phyloP scores from a whole-genome alignment of 2,329 filamentous ascomycete genomes.

The Penicillium sp. region DNA sequence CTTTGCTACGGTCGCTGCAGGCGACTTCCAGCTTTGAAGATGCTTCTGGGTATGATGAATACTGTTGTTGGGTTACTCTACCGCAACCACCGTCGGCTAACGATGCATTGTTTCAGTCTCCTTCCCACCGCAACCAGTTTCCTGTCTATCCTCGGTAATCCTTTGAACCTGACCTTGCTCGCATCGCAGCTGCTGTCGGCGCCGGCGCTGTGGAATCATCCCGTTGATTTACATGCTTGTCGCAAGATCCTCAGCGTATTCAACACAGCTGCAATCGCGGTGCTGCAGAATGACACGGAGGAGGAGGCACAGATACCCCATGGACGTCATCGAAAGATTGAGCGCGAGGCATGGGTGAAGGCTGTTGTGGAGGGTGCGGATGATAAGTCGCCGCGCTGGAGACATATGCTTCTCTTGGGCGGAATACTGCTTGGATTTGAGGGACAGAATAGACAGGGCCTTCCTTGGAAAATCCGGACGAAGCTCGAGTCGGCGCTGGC shows the following conservation, averaged over 20 bases:
- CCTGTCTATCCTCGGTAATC: slow-evolving; percentile 55
- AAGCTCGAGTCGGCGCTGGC: slow-evolving; percentile 73
- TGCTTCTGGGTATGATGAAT: slow-evolving; percentile 52
- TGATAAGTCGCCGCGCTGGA: slow-evolving; percentile 68
- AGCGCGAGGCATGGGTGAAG: slow-evolving; percentile 57
- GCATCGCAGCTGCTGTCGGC: slow-evolving; percentile 59
- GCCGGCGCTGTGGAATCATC: slow-evolving; percentile 57
- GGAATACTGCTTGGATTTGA: slow-evolving; percentile 78
- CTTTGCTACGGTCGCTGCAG: slow-evolving; percentile 60
- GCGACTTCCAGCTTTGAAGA: slow-evolving; percentile 58
- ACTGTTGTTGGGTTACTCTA: slow-evolving; percentile 1
- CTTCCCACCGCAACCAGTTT: slow-evolving; percentile 53
- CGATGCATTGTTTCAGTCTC: slow-evolving; percentile 36
- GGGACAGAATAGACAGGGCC: slow-evolving; percentile 58
- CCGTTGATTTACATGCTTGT: slow-evolving; percentile 55
- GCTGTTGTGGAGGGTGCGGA: slow-evolving; percentile 60
- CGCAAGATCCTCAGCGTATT: slow-evolving; percentile 60
- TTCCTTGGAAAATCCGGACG: slow-evolving; percentile 62
- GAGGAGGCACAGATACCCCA: slow-evolving; percentile 36
- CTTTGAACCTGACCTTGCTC: slow-evolving; percentile 59
- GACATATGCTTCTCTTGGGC: slow-evolving; percentile 76
- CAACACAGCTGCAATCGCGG: slow-evolving; percentile 57
- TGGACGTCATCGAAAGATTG: slow-evolving; percentile 50
- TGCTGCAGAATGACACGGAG: slow-evolving; percentile 48
- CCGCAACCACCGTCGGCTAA: slow-evolving; percentile 15